Evolutionary conservation across 2,329 filamentous ascomycete genomes (phyloP).

Genomic region (Dactylellina leptospora): DNA sequence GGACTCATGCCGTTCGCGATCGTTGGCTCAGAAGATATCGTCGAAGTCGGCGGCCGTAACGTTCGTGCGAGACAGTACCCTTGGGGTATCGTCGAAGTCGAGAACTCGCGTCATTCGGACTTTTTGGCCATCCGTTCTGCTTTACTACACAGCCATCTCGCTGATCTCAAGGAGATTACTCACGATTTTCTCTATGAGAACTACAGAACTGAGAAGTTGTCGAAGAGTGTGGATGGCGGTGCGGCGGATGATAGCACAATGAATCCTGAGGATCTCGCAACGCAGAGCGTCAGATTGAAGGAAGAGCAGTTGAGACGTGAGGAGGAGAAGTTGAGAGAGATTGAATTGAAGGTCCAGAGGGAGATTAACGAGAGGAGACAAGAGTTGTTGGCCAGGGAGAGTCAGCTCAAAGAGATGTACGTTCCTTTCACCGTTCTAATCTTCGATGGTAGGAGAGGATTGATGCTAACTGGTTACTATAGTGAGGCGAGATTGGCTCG

Average conservation of each 20-base stretch:
- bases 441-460: neutral
- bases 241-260: conserved; percentile 86
- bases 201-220: conserved; percentile 99
- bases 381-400: conserved; percentile 95
- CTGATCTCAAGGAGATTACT: conserved; percentile 98
- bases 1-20: conserved; percentile 99
- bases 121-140: conserved; percentile 97
- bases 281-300: conserved; percentile 97
- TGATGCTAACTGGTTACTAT: conserved; percentile 19
- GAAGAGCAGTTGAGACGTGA: conserved; percentile 98
- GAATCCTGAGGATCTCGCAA: conserved; percentile 96
- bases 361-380: conserved; percentile 99
- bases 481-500: conserved; percentile 58
- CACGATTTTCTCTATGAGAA: conserved; percentile 99
- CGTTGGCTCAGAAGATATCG: conserved; percentile 92
- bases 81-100: conserved; percentile 98
- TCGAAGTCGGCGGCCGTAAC: conserved; percentile 91
- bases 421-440: neutral
- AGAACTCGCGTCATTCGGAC: conserved; percentile 98
- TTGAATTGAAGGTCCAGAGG: conserved; percentile 98
- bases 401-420: conserved; percentile 91
- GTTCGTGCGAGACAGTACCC: conserved; percentile 97
- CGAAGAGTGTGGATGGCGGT: conserved; percentile 96
- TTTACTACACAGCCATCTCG: conserved; percentile 95
- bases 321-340: conserved; percentile 99